These are phyloP conservation scores for Neofusicoccum sp. DNA, from an alignment of 2,329 filamentous ascomycete species.

Conservation along the genomic window DNA sequence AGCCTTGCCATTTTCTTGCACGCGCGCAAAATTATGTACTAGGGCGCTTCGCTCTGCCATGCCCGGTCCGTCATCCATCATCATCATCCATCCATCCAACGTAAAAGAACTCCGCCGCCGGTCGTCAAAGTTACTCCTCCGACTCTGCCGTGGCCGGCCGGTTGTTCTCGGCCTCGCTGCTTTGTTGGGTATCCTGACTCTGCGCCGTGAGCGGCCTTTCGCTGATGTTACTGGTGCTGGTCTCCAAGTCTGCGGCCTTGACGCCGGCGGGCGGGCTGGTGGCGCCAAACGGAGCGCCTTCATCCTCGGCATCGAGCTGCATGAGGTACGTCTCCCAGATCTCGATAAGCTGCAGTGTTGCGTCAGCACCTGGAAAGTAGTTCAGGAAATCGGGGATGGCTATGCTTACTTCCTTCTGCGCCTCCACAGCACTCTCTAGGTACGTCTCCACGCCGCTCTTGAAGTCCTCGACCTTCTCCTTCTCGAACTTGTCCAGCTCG, in stretches of 20 bases:
- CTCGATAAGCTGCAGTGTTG: slow-evolving; percentile 64
- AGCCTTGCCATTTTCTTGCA: neutral
- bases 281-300: slow-evolving; percentile 56
- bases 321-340: slow-evolving; percentile 98
- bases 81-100: neutral
- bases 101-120: neutral
- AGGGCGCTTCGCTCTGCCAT: neutral
- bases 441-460: slow-evolving; percentile 97
- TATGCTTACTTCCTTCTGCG: slow-evolving; percentile 86
- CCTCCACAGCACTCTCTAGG: slow-evolving; percentile 93
- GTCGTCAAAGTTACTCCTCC: slow-evolving; percentile 3
- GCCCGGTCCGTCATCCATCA: neutral
- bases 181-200: slow-evolving; percentile 22
- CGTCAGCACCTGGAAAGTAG: neutral
- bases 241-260: slow-evolving; percentile 32
- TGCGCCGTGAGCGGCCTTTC: slow-evolving; percentile 17
- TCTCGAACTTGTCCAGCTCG: slow-evolving; percentile 92
- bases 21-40: slow-evolving; percentile 10
- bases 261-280: slow-evolving; percentile 38
- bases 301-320: slow-evolving; percentile 92
- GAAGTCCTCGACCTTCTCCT: slow-evolving; percentile 98
- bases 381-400: no score
- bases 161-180: slow-evolving; percentile 13
- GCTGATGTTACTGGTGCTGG: slow-evolving; percentile 11
- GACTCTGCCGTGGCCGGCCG: slow-evolving; percentile 12